Percentiles rank a stretch among this genome's conserved stretches.
Evolutionary conservation across 192 early-diverging fungal genomes (phyloP).

Genomic region (Dissophora globulifera): DNA sequence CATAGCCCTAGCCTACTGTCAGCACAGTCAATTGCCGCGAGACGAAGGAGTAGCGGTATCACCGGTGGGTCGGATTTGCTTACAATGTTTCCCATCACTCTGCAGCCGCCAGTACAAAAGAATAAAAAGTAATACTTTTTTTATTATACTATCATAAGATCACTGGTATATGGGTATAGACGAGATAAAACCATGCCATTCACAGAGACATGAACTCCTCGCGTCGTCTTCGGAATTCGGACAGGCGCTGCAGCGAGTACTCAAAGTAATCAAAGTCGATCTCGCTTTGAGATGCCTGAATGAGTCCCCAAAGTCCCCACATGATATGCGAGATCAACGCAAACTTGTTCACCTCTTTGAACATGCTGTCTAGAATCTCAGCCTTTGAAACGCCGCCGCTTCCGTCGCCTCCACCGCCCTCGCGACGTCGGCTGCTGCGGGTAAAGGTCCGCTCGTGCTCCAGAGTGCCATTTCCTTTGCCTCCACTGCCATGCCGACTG

Average conservation of each 20-base stretch:
- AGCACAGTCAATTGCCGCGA: constrained; percentile 15
- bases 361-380: constrained; percentile 50
- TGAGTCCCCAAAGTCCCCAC: constrained; percentile 86
- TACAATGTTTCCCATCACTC: constrained; percentile 3
- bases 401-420: constrained; percentile 16
- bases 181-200: no score
- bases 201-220: constrained; percentile 52
- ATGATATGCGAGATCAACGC: constrained; percentile 68
- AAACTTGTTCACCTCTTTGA: constrained; percentile 57
- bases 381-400: constrained; percentile 41
- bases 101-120: not conserved
- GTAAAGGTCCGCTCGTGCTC: not conserved
- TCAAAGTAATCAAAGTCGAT: constrained; percentile 83
- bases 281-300: constrained; percentile 78
- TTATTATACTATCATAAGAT: no score
- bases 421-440: not conserved
- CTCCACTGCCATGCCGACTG: no score
- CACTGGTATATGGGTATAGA: no score
- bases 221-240: constrained; percentile 75
- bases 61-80: constrained; percentile 10
- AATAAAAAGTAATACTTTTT: no score
- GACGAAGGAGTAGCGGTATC: constrained; percentile 20
- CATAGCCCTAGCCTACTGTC: not conserved
- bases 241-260: constrained; percentile 77
- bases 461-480: constrained; percentile 22